These are phyloP conservation scores for Parietichytrium sp. DNA, from an alignment of 108 stramenopile genomes.

Conservation along the genomic window DNA sequence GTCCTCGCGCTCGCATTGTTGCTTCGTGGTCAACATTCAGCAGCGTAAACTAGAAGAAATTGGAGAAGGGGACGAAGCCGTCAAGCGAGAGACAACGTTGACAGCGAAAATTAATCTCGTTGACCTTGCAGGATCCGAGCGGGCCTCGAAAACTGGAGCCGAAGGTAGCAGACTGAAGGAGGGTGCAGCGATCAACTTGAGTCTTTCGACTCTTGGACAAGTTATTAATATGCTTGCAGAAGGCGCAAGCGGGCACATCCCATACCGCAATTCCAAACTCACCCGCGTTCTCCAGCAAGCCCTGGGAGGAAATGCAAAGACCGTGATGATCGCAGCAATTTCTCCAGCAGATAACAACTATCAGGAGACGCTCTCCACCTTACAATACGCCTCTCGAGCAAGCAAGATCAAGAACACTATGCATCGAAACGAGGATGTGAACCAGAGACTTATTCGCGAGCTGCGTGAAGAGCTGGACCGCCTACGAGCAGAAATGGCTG, in stretches of 20 bases:
- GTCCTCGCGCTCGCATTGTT: conserved; percentile 57
- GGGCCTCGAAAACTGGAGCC: conserved; percentile 62
- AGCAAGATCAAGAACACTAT: conserved; percentile 64
- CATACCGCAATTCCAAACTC: conserved; percentile 67
- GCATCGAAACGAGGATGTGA: conserved; percentile 61
- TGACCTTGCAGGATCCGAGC: conserved; percentile 62
- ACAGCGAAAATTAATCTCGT: conserved; percentile 52
- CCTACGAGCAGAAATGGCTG: conserved; percentile 53
- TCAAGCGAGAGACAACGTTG: neutral
- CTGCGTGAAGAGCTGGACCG: conserved; percentile 59
- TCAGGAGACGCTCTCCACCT: conserved; percentile 65
- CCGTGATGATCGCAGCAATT: conserved; percentile 67
- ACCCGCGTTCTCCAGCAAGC: conserved; percentile 58
- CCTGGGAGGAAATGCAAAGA: conserved; percentile 64
- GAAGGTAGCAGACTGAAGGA: conserved; percentile 60
- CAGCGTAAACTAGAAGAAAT: conserved; percentile 45
- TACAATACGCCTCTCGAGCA: conserved; percentile 65
- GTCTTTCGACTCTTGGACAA: conserved; percentile 59
- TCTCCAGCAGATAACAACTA: conserved; percentile 66
- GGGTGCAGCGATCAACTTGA: conserved; percentile 68
- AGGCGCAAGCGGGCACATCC: conserved; percentile 56
- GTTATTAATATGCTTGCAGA: conserved; percentile 65
- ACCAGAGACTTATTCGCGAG: conserved; percentile 62
- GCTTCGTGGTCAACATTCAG: conserved; percentile 72
- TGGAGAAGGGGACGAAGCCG: neutral